Conservation (phyloP, 495 filamentous ascomycete genomes). For the Polyplosphaeria fusca region DNA sequence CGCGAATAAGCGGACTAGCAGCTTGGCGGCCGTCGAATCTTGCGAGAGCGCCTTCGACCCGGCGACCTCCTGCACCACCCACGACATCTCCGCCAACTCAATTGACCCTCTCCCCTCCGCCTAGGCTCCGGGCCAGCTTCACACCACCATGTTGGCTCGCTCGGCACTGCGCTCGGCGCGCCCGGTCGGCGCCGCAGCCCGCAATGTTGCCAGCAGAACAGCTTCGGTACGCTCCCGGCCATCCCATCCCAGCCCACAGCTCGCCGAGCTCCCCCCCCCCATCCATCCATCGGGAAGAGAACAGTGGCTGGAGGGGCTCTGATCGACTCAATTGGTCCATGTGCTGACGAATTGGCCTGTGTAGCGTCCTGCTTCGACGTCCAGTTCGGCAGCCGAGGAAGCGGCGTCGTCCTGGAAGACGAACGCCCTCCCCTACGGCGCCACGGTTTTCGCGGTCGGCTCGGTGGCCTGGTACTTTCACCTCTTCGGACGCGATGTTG, state of each 20-base stretch:
- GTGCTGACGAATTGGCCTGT: slow-evolving; percentile 33
- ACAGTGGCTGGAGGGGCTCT: slow-evolving; percentile 4
- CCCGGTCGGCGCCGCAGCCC: slow-evolving; percentile 63
- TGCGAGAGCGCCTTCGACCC: background rate
- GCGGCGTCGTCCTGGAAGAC: slow-evolving; percentile 59
- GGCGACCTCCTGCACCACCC: slow-evolving; percentile 22
- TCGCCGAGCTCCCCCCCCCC: slow-evolving; percentile 29
- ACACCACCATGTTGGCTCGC: slow-evolving; percentile 75
- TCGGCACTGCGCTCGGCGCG: slow-evolving; percentile 77
- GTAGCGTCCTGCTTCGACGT: slow-evolving; percentile 64
- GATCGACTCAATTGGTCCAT: slow-evolving; percentile 7
- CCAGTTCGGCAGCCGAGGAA: slow-evolving; percentile 51
- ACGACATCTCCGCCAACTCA: slow-evolving; percentile 23
- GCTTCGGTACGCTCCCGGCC: slow-evolving; percentile 53
- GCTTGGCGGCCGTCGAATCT: background rate
- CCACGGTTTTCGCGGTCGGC: slow-evolving; percentile 79
- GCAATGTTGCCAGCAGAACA: slow-evolving; percentile 57
- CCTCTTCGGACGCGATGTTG: slow-evolving; percentile 80
- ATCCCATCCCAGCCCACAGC: slow-evolving; percentile 23
- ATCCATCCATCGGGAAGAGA: slow-evolving; percentile 31
- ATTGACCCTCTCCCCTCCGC: slow-evolving; percentile 29
- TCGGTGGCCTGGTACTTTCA: slow-evolving; percentile 94
- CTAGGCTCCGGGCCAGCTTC: slow-evolving; percentile 29
- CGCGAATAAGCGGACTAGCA: background rate
- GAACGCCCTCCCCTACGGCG: slow-evolving; percentile 76